phyloP scores from a whole-genome alignment of 148 eudicot genomes.

The Silene uniflora region DNA sequence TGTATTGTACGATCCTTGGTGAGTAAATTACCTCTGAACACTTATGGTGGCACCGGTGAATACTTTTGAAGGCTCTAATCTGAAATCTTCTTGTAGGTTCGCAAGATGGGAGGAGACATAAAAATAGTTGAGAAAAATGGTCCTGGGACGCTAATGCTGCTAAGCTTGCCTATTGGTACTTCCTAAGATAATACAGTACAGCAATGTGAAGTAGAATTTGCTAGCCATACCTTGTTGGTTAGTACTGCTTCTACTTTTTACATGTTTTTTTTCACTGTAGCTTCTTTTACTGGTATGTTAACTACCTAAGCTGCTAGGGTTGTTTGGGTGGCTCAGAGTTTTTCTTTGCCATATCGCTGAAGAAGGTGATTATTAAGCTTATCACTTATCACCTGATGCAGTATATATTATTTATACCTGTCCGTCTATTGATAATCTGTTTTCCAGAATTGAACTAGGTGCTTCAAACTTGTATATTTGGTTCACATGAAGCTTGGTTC shows the following conservation, averaged over 20 bases:
- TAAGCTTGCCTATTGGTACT: constrained; percentile 58
- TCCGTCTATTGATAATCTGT: too few species aligned
- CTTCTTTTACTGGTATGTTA: background rate
- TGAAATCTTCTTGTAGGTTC: constrained; percentile 46
- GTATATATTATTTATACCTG: too few species aligned
- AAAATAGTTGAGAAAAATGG: constrained; percentile 81
- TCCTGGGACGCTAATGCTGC: constrained; percentile 74
- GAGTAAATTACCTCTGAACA: constrained; percentile 27
- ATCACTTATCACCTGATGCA: too few species aligned
- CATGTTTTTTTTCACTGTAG: background rate
- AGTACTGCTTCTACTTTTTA: constrained; percentile 20
- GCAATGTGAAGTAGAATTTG: constrained; percentile 40
- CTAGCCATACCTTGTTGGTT: constrained; percentile 51
- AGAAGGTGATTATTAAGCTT: too few species aligned
- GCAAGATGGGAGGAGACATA: constrained; percentile 96
- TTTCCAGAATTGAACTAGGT: too few species aligned
- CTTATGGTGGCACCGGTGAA: background rate
- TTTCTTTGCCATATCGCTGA: too few species aligned
- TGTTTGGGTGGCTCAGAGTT: too few species aligned
- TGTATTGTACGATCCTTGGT: constrained; percentile 95
- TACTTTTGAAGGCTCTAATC: background rate
- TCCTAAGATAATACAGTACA: constrained; percentile 40
- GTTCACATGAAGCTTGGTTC: too few species aligned
- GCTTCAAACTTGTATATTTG: too few species aligned
- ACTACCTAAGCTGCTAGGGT: too few species aligned